Conservation (phyloP, 768 basidiomycete species). For the Psilocybe cubensis region DNA sequence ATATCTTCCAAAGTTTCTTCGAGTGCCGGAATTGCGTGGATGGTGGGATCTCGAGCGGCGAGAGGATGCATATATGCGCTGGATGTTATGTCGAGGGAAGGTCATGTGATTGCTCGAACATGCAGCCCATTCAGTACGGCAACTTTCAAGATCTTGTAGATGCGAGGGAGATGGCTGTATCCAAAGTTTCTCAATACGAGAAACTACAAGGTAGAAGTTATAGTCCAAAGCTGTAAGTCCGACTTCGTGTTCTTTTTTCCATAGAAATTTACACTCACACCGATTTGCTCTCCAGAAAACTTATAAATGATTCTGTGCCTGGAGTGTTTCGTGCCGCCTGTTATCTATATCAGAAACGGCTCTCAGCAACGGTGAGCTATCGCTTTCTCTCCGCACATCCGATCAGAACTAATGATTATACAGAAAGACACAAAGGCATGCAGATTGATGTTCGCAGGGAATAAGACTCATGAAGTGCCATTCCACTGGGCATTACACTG, state of each 20-base stretch:
- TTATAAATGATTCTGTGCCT: conserved; percentile 1
- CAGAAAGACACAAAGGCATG: conserved; percentile 13
- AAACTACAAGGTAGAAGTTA: conserved; percentile 1
- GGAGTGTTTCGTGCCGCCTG: conserved; percentile 34
- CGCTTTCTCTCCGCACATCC: too few relatives aligned
- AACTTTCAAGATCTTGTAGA: conserved; percentile 48
- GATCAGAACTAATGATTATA: neutral
- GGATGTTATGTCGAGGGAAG: conserved; percentile 81
- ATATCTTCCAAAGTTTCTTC: conserved; percentile 84
- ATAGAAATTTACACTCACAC: neutral
- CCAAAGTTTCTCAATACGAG: conserved; percentile 12
- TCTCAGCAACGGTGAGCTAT: conserved; percentile 2
- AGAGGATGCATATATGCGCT: conserved; percentile 61
- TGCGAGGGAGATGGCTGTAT: conserved; percentile 11
- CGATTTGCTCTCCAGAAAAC: conserved; percentile 1
- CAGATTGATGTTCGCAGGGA: neutral
- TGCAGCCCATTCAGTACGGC: conserved; percentile 65
- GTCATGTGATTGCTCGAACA: conserved; percentile 61
- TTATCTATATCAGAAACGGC: conserved; percentile 23
- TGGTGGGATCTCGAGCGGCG: conserved; percentile 32
- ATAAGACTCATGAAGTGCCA: conserved; percentile 22
- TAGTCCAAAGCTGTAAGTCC: conserved; percentile 12
- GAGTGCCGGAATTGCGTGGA: conserved; percentile 59
- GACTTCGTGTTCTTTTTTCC: neutral
- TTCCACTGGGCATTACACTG: conserved; percentile 34